Percentiles rank a stretch among this genome's conserved stretches.
phyloP scores from a whole-genome alignment of 441 rosid genomes.

The Erysimum pusillum region DNA sequence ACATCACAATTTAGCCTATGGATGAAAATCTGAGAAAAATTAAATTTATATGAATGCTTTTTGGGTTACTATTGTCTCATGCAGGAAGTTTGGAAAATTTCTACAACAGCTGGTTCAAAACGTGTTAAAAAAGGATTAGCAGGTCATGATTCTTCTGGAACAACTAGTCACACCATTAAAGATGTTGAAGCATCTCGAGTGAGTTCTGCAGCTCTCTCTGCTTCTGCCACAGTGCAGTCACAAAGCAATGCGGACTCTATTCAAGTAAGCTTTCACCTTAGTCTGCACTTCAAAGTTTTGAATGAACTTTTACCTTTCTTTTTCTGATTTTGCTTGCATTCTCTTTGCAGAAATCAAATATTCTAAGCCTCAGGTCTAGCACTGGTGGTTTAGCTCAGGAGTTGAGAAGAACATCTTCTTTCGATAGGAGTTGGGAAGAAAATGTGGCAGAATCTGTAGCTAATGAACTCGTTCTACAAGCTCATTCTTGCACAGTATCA shows the following conservation, averaged over 20 bases:
- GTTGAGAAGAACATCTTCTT: conserved; percentile 90
- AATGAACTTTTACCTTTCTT: neutral
- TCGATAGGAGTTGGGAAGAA: conserved; percentile 88
- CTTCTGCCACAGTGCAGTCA: conserved; percentile 50
- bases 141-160: conserved; percentile 65
- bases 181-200: conserved; percentile 74
- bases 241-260: conserved; percentile 51
- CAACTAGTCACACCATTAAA: conserved; percentile 57
- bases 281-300: conserved; percentile 27
- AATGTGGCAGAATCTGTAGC: conserved; percentile 88
- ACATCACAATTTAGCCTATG: conserved; percentile 14
- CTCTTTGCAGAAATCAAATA: conserved; percentile 57
- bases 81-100: conserved; percentile 99
- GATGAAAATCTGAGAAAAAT: neutral
- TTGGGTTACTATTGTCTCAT: conserved; percentile 44
- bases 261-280: conserved; percentile 55
- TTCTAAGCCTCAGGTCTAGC: conserved; percentile 50
- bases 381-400: conserved; percentile 56
- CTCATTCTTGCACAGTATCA: conserved; percentile 61
- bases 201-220: conserved; percentile 49
- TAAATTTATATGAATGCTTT: conserved; percentile 12
- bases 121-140: conserved; percentile 85
- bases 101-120: conserved; percentile 89
- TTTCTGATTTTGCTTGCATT: conserved; percentile 25
- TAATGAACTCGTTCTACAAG: conserved; percentile 79